These are phyloP conservation scores for Russula dissimulans DNA, from an alignment of 768 basidiomycete genomes.

Conservation along the genomic window DNA sequence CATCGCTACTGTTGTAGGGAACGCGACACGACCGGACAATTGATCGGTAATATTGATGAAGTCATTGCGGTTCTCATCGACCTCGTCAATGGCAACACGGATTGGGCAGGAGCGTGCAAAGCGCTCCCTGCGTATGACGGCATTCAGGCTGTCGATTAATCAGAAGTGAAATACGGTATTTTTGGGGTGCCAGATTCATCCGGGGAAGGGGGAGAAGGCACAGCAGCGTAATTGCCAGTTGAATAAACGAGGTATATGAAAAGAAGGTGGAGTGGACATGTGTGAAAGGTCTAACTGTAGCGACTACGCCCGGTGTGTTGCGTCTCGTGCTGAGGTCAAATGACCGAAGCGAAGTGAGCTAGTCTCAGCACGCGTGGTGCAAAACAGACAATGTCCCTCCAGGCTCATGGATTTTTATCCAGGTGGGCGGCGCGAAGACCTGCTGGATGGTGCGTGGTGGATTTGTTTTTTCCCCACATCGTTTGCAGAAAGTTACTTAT, in stretches of 20 bases:
- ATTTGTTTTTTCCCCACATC: slow-evolving; percentile 3
- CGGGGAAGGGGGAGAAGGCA: background rate
- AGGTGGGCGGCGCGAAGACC: background rate
- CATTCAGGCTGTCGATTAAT: slow-evolving; percentile 67
- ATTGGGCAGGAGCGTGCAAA: slow-evolving; percentile 69
- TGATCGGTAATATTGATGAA: slow-evolving; percentile 84
- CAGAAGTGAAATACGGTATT: background rate
- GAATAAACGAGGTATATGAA: background rate
- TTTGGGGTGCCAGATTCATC: slow-evolving; percentile 10
- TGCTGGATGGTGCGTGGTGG: background rate
- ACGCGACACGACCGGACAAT: slow-evolving; percentile 88
- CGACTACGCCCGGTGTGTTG: background rate
- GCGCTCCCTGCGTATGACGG: slow-evolving; percentile 77
- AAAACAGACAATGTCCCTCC: background rate
- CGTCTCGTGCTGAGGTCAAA: slow-evolving; percentile 7
- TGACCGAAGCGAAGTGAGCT: background rate
- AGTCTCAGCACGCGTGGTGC: background rate
- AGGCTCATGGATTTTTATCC: background rate
- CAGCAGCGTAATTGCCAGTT: background rate
- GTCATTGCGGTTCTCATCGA: slow-evolving; percentile 75
- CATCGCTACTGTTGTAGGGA: slow-evolving; percentile 43
- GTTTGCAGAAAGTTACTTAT: background rate
- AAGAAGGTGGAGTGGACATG: background rate
- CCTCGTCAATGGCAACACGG: slow-evolving; percentile 63
- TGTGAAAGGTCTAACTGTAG: background rate